Conservation (phyloP, 768 basidiomycete species). For the Hirschioporus abietinus region DNA sequence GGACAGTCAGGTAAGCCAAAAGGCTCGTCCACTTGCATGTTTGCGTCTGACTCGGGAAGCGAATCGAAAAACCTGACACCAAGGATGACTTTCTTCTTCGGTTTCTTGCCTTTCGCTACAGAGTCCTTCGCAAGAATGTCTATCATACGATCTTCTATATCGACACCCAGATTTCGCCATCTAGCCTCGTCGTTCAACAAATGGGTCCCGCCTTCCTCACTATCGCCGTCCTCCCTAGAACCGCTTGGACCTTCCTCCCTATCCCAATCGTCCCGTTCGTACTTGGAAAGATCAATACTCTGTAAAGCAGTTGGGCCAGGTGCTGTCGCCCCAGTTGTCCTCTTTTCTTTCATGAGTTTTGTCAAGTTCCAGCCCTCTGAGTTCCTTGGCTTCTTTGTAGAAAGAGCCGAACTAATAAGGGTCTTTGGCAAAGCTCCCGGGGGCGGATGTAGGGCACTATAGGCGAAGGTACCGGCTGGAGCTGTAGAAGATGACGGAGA, state of each 20-base stretch:
- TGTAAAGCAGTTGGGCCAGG: background rate
- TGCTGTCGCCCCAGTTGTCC: background rate
- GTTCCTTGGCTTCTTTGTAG: background rate
- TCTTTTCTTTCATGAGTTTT: background rate
- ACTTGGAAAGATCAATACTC: background rate
- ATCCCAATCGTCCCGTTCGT: background rate
- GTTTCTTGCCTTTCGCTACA: background rate
- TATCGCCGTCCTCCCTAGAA: background rate
- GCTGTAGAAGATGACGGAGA: background rate
- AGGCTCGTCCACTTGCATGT: background rate
- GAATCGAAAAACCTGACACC: background rate
- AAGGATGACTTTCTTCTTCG: background rate
- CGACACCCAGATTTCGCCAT: background rate
- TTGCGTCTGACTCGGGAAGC: background rate
- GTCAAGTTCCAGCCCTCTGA: background rate
- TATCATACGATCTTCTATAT: background rate
- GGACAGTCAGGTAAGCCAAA: background rate
- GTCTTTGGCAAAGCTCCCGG: background rate
- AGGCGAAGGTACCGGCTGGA: background rate
- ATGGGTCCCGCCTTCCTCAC: background rate
- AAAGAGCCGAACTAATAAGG: background rate
- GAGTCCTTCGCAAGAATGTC: background rate
- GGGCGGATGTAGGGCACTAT: background rate
- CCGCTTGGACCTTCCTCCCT: background rate
- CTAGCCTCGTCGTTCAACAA: background rate